Evolutionary conservation across 371 early-diverging fungal species (phyloP), one percentile per base, ranked within the genome.

Genomic region (Umbelopsis sp.): DNA sequence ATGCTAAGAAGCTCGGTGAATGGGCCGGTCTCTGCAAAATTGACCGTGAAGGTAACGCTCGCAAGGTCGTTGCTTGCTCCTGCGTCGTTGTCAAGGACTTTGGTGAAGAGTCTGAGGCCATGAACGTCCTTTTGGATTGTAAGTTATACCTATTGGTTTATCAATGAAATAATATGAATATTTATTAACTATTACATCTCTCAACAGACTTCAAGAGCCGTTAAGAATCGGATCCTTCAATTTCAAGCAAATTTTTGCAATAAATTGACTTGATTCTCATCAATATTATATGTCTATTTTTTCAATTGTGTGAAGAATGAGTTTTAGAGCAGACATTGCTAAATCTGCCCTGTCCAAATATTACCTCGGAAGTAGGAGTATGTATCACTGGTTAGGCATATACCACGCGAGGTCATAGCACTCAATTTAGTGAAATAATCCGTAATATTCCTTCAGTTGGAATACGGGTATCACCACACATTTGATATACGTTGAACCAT

Each of bases 1-100:
- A 97, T 83, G 90, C 94, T 86, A 97, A 97, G 95, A 96, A 97
- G 93, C 92, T 99, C 74, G 99, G 99, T 82, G 97, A 98, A 89
- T 97, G 97, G 99, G 96, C 93, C 74, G 98, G 98, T 87, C 95
- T 97, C 74, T 99, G 98, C 94, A 98, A 99, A 94, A 94, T 97
- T 79, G 99, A 99, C 85, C 93, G 96, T 80, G 96, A 96, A 79
- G 99, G 99, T 79, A 96, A 94, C 86, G 92, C 99, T 80, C 96
- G 97, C 83, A 98, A 98, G 94, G 93, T 97, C 72, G 97, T 97
- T 72, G 96, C 93, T 69, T 94, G 95, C 87, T 95, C 96, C 69
- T 94, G 94, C 81, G 97, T 95, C 67, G 99, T 97, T 76, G 94
- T 99, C 85, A 91, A 89, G 81, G 94, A 97, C 87, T 96, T 92